Evolutionary conservation across 257 asterid species (phyloP).

Genomic region (Nicotiana undulata): DNA sequence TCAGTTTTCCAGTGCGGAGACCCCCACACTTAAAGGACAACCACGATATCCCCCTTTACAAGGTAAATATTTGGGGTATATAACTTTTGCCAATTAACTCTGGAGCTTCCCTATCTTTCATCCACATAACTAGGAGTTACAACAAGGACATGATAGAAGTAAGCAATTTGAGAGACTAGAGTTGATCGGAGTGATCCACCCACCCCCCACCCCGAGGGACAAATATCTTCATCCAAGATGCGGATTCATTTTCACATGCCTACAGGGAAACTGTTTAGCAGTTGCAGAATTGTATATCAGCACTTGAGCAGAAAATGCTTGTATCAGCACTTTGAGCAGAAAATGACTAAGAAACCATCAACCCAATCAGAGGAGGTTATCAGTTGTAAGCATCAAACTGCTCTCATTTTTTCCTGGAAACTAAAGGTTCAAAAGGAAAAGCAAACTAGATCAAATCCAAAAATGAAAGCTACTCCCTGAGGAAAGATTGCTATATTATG

Average conservation of each 20-base stretch:
- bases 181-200: background rate
- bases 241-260: background rate
- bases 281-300: background rate
- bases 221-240: background rate
- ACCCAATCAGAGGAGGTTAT: background rate
- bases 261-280: background rate
- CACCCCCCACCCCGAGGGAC: background rate
- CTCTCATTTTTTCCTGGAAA: background rate
- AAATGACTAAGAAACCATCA: background rate
- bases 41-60: background rate
- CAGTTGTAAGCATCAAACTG: background rate
- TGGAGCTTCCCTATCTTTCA: background rate
- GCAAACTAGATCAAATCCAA: slow-evolving; percentile 5
- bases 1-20: background rate
- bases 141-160: background rate
- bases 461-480: background rate
- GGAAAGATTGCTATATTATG: background rate
- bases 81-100: background rate
- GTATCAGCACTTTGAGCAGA: background rate
- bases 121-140: background rate
- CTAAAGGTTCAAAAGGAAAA: background rate
- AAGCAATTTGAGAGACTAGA: background rate
- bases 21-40: background rate
- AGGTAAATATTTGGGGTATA: background rate
- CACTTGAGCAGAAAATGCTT: background rate